phyloP scores from a whole-genome alignment of 148 eudicot species.

The Bassia scoparia region DNA sequence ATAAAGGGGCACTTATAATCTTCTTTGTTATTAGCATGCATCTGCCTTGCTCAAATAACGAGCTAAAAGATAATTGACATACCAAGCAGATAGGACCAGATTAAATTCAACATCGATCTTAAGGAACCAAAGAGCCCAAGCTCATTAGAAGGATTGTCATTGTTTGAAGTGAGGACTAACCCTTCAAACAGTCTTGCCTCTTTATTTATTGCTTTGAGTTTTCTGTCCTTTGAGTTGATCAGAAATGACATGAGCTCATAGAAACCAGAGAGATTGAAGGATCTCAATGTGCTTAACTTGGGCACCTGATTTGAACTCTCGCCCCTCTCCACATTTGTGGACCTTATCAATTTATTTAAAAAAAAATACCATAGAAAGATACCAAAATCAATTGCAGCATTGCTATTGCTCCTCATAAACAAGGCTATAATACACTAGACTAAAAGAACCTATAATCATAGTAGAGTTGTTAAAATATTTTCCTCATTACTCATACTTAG shows the following conservation, averaged over 20 bases:
- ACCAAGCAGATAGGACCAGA: slow-evolving; percentile 89
- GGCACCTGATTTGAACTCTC: slow-evolving; percentile 66
- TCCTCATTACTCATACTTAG: too few species aligned
- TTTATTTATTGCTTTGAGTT: slow-evolving; percentile 21
- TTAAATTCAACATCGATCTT: slow-evolving; percentile 63
- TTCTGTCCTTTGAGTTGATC: slow-evolving; percentile 49
- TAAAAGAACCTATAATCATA: too few species aligned
- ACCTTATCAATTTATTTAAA: slow-evolving; percentile 38
- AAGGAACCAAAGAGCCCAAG: slow-evolving; percentile 54
- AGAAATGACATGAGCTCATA: slow-evolving; percentile 79
- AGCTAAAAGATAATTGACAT: slow-evolving; percentile 10
- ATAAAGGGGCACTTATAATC: too few species aligned
- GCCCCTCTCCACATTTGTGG: slow-evolving; percentile 71
- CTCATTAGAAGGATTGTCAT: slow-evolving; percentile 56
- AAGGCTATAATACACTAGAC: too few species aligned
- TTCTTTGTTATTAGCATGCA: neutral
- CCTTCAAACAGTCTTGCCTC: slow-evolving; percentile 40
- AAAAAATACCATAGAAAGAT: neutral
- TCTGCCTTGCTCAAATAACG: neutral
- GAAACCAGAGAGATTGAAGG: slow-evolving; percentile 84
- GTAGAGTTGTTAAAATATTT: too few species aligned
- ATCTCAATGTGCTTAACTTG: slow-evolving; percentile 65
- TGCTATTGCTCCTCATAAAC: too few species aligned
- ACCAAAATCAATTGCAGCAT: neutral
- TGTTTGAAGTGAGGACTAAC: slow-evolving; percentile 40